Conservation (phyloP, 345 rosid genomes). For the Eutrema japonicum region DNA sequence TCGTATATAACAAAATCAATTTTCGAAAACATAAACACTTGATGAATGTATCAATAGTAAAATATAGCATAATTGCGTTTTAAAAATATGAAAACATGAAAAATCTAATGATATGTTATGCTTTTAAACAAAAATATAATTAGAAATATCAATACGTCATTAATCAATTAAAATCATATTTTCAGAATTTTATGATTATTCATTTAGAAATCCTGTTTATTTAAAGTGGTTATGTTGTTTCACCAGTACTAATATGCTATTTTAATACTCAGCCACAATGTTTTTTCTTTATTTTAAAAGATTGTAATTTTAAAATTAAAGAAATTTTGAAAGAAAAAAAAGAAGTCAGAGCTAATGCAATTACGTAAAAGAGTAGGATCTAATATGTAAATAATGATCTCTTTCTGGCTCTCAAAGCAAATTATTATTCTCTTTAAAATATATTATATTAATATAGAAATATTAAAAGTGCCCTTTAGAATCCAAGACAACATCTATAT, state of each 20-base stretch:
- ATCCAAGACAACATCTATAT: constrained; percentile 17
- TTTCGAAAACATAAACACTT: neutral
- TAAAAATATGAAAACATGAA: neutral
- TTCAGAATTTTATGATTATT: neutral
- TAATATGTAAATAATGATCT: neutral
- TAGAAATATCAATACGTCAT: neutral
- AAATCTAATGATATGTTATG: too few species aligned
- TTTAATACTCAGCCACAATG: neutral
- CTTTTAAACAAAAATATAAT: neutral
- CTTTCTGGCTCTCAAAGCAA: neutral
- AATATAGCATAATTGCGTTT: neutral
- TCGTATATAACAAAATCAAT: neutral
- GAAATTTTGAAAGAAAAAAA: neutral
- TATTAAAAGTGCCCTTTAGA: constrained; percentile 16
- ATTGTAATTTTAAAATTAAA: neutral
- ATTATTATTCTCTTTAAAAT: constrained; percentile 7
- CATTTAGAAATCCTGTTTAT: neutral
- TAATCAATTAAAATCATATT: neutral
- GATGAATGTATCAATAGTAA: neutral
- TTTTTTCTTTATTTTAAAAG: neutral
- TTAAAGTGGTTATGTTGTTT: neutral
- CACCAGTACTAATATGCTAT: neutral
- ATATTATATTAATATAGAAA: neutral
- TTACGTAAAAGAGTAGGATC: constrained; percentile 7
- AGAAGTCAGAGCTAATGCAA: neutral